Base-by-base conservation (phyloP, 768 basidiomycete species). In the Lyophyllum semitale region DNA sequence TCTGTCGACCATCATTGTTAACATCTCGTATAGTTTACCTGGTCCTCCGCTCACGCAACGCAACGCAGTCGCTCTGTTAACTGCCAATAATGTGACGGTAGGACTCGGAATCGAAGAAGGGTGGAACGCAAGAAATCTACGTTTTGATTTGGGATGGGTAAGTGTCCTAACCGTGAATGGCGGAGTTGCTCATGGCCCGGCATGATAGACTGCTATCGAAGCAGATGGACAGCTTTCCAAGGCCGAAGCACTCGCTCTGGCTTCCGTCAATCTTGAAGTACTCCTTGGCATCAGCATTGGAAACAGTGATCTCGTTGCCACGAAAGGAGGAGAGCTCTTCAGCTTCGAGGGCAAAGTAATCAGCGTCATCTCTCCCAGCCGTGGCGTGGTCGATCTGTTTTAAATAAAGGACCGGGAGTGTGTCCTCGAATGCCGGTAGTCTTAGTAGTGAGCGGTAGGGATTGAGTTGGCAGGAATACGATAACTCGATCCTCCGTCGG, bases 101-200 rank as follows among this genome's bases (percentile, higher is more conserved):
- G 90, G 83, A 6, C 66, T 93, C 41, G 89, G 87, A n/a, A 69
- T 72, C 37, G 69, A 77, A 38, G 84, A 85, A 59, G 78, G 78
- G 29, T 93, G 87, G 88, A 77, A 79, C 35, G 87, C 89, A 12
- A 82, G 91, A 26, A 92, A 88, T 63, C 77, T 87, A 11, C 82
- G 89, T n/a, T 90, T 93, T 61, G 92, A 95, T 57, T 70, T 84
- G 33, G 89, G 82, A 48, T 95, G 94, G 93, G 89, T 88, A 60
- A 62, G 84, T 72, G 25, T 56, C 45, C 40, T 48, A 51, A 37
- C 11, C 11, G 17, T 42, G 23, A 26, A 17, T 18, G 47, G 25
- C 22, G 43, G 12, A 4, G 25, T 37, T 44, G 40, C 56, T 46
- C 25, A 33, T 18, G 33, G 15, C 48, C 44, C 17, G 29, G 35